These are phyloP conservation scores for Lavandula angustifolia DNA, from an alignment of 257 asterid genomes.

Conservation along the genomic window DNA sequence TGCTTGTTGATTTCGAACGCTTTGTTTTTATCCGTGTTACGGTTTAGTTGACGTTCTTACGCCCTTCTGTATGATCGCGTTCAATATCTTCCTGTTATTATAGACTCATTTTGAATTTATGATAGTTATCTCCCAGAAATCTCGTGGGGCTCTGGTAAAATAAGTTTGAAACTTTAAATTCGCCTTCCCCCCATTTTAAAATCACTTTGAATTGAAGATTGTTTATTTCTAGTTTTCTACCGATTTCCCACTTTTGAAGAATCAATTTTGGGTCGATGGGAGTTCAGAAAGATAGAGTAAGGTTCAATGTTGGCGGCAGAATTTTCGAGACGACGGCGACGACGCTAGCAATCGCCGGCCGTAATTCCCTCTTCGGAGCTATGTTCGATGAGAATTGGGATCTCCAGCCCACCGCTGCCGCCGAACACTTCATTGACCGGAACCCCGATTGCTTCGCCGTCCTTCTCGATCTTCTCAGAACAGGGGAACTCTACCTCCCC, in stretches of 20 bases:
- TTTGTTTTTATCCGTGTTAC: not conserved
- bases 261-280: conserved; percentile 70
- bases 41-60: conserved; percentile 7
- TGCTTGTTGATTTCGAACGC: not conserved
- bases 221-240: conserved; percentile 6
- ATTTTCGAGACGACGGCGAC: conserved; percentile 81
- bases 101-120: conserved; percentile 18
- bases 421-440: conserved; percentile 83
- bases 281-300: conserved; percentile 74
- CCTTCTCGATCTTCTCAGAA: conserved; percentile 80
- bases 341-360: conserved; percentile 90
- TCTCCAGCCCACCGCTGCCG: conserved; percentile 46
- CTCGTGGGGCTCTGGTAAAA: conserved; percentile 2
- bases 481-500: conserved; percentile 82
- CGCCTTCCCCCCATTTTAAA: no score
- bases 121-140: not conserved
- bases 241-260: not conserved
- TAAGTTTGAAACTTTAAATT: not conserved
- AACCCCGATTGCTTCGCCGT: conserved; percentile 84
- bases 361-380: conserved; percentile 80
- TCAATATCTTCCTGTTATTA: conserved; percentile 7
- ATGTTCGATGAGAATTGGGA: conserved; percentile 84
- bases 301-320: conserved; percentile 79
- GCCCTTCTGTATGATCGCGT: conserved; percentile 30
- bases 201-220: no score